Evolutionary conservation across 2,329 filamentous ascomycete species (phyloP).

Genomic region (Nigrospora sphaerica): DNA sequence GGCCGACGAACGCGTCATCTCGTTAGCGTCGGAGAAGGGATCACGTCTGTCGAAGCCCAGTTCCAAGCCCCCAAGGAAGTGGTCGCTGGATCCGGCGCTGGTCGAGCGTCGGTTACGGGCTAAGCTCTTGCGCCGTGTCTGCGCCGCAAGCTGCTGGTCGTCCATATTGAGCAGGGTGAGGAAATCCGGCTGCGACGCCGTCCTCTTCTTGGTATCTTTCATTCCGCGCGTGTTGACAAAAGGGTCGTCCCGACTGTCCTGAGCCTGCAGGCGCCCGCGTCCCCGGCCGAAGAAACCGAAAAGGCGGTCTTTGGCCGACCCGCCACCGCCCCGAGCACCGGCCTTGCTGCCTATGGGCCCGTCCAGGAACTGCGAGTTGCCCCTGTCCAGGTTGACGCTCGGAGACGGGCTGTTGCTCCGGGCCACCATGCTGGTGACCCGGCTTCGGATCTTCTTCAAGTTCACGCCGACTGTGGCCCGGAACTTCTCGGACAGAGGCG

Average conservation of each 20-base stretch:
- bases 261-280: conserved; percentile 8
- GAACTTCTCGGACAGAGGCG: conserved; percentile 33
- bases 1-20: conserved; percentile 28
- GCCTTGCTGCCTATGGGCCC: conserved; percentile 15
- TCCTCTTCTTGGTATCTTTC: conserved; percentile 11
- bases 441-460: conserved; percentile 25
- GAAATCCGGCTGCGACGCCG: conserved; percentile 32
- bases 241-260: conserved; percentile 14
- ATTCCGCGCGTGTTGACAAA: conserved; percentile 17
- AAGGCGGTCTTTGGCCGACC: conserved; percentile 29
- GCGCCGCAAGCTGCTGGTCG: conserved; percentile 26
- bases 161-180: conserved; percentile 35
- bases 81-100: conserved; percentile 26
- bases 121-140: conserved; percentile 3
- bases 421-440: conserved; percentile 21
- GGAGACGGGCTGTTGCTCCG: conserved; percentile 25
- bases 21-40: conserved; percentile 43
- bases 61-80: conserved; percentile 31
- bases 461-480: conserved; percentile 30
- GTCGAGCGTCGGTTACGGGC: conserved; percentile 17
- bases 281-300: conserved; percentile 34
- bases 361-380: conserved; percentile 44
- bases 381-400: conserved; percentile 42
- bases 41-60: conserved; percentile 28
- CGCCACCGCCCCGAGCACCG: conserved; percentile 6